Conservation (phyloP, 2,329 filamentous ascomycete genomes). For the Elsinoe perseae region DNA sequence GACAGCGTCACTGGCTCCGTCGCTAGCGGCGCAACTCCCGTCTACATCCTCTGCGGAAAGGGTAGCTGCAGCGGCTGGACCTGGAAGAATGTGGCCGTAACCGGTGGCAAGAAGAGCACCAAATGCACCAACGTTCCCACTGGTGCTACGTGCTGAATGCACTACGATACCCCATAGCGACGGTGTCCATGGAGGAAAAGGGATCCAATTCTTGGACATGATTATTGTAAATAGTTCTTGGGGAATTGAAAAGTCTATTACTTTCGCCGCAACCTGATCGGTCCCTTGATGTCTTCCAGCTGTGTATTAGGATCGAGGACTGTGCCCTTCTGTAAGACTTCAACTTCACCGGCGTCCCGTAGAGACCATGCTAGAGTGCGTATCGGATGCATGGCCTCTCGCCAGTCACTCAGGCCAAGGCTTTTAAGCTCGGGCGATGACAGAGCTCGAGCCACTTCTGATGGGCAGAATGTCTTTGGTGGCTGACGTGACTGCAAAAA, state of each 20-base stretch:
- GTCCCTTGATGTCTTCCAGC: conserved; percentile 37
- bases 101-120: conserved; percentile 43
- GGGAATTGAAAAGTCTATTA: not conserved
- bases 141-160: conserved; percentile 27
- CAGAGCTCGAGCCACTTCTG: conserved; percentile 43
- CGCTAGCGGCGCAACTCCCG: conserved; percentile 29
- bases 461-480: conserved; percentile 49
- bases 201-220: conserved; percentile 3
- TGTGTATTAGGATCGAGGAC: conserved; percentile 29
- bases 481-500: conserved; percentile 22
- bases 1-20: conserved; percentile 41
- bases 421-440: conserved; percentile 33
- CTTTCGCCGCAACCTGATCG: conserved; percentile 37
- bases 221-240: not conserved
- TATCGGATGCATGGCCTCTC: conserved; percentile 41
- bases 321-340: conserved; percentile 43
- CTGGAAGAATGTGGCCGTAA: conserved; percentile 43
- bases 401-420: conserved; percentile 34
- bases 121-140: conserved; percentile 37
- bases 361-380: conserved; percentile 38
- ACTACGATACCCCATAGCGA: not conserved
- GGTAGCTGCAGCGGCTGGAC: conserved; percentile 48
- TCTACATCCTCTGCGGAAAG: conserved; percentile 50
- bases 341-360: conserved; percentile 36
- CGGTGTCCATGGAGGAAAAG: not conserved